phyloP scores from a whole-genome alignment of 2,329 filamentous ascomycete genomes.

The Dactylonectria macrodidyma region DNA sequence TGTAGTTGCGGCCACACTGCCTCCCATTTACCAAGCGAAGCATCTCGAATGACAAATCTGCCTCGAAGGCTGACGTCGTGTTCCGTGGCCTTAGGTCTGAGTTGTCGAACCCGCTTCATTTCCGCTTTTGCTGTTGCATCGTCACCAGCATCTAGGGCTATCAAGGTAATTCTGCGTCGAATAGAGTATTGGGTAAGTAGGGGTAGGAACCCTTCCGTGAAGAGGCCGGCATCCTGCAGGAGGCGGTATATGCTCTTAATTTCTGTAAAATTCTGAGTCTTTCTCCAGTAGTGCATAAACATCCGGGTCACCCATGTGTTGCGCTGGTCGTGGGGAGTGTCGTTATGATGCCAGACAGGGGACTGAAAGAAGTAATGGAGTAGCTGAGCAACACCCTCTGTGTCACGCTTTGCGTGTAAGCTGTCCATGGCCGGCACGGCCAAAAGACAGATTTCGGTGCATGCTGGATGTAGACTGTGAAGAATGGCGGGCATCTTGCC shows the following conservation, averaged over 20 bases:
- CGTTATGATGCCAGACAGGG: slow-evolving; percentile 8
- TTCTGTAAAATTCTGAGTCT: slow-evolving; percentile 38
- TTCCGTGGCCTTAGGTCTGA: slow-evolving; percentile 37
- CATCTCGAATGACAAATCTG: slow-evolving; percentile 48
- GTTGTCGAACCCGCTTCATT: slow-evolving; percentile 39
- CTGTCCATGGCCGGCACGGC: slow-evolving; percentile 42
- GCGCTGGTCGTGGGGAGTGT: slow-evolving; percentile 19
- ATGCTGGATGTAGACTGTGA: slow-evolving; percentile 40
- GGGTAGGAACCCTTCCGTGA: slow-evolving; percentile 35
- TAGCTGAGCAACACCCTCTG: slow-evolving; percentile 35
- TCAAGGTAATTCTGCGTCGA: slow-evolving; percentile 46
- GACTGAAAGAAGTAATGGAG: slow-evolving; percentile 34
- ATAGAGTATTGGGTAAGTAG: slow-evolving; percentile 46
- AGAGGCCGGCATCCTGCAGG: slow-evolving; percentile 50
- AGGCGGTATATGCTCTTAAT: slow-evolving; percentile 48
- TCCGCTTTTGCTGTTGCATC: slow-evolving; percentile 46
- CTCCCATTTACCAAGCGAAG: slow-evolving; percentile 48
- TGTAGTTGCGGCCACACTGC: slow-evolving; percentile 41
- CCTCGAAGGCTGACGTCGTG: slow-evolving; percentile 49
- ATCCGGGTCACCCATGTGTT: slow-evolving; percentile 43
- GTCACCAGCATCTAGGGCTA: slow-evolving; percentile 48
- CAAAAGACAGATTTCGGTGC: slow-evolving; percentile 42
- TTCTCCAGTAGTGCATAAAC: slow-evolving; percentile 47
- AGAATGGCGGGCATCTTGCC: slow-evolving; percentile 39
- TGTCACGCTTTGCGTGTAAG: slow-evolving; percentile 32